These are phyloP conservation scores for Podila clonocystis DNA, from an alignment of 192 early-diverging fungal genomes.

Conservation along the genomic window DNA sequence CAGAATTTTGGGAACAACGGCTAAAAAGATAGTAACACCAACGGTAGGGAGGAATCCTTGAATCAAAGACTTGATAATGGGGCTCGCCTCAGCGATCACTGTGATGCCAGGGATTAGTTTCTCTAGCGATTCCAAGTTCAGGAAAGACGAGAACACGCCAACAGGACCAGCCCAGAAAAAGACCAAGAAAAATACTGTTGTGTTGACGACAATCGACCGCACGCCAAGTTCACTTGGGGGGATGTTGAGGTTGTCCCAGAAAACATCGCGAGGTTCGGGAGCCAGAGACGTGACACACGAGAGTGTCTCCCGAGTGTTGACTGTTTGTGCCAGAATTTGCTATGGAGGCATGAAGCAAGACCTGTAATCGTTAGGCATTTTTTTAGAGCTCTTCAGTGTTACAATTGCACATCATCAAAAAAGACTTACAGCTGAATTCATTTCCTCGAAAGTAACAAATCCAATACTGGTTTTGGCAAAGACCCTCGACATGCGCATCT, in stretches of 20 bases:
- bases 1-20: slow-evolving; percentile 75
- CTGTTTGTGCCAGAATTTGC: slow-evolving; percentile 72
- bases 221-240: slow-evolving; percentile 62
- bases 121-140: slow-evolving; percentile 67
- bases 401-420: neutral
- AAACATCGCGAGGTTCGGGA: slow-evolving; percentile 81
- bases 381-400: neutral
- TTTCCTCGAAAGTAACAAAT: slow-evolving; percentile 82
- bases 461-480: slow-evolving; percentile 65
- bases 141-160: slow-evolving; percentile 71
- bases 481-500: slow-evolving; percentile 56
- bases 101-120: slow-evolving; percentile 70
- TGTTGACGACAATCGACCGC: slow-evolving; percentile 62
- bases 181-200: slow-evolving; percentile 70
- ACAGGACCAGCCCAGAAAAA: slow-evolving; percentile 83
- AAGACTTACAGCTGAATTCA: slow-evolving; percentile 70
- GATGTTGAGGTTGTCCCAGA: slow-evolving; percentile 79
- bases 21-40: slow-evolving; percentile 75
- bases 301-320: slow-evolving; percentile 73
- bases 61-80: slow-evolving; percentile 66
- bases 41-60: slow-evolving; percentile 78
- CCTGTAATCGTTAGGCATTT: neutral
- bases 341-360: slow-evolving; percentile 9
- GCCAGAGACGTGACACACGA: slow-evolving; percentile 68
- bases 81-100: slow-evolving; percentile 57